A percentile compares a stretch with the other conserved stretches of the same genome.
Conservation (phyloP, 345 rosid species). For the Eucalyptus tenuipes region DNA sequence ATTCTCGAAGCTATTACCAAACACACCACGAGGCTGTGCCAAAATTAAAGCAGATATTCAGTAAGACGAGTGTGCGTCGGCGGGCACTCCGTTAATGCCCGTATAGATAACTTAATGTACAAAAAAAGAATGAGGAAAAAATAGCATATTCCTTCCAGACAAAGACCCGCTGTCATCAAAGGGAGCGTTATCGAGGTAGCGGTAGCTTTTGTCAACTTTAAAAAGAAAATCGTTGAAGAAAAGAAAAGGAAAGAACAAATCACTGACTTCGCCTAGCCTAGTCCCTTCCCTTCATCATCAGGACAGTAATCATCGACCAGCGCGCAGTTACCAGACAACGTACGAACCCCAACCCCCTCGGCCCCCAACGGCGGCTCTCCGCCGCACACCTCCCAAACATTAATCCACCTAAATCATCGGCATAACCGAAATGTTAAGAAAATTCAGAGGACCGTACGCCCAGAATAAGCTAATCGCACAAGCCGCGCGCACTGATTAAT, state of each 20-base stretch:
- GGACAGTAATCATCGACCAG: neutral
- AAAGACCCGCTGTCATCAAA: neutral
- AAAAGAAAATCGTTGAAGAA: neutral
- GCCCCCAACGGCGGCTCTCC: neutral
- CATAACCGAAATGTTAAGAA: neutral
- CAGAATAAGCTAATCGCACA: neutral
- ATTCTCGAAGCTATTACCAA: neutral
- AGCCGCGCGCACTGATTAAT: neutral
- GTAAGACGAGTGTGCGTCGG: neutral
- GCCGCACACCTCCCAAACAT: neutral
- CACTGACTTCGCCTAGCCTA: neutral
- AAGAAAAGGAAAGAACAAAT: neutral
- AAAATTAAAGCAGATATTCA: neutral
- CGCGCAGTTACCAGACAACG: neutral
- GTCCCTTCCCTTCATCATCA: neutral
- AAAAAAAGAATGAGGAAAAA: neutral
- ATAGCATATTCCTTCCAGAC: neutral
- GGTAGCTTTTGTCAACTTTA: neutral
- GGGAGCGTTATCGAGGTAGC: neutral
- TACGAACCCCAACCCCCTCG: neutral
- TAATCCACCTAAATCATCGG: neutral
- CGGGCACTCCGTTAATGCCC: neutral
- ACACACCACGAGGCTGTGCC: neutral
- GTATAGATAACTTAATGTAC: neutral
- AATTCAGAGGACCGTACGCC: neutral